Percentiles rank a stretch among this genome's conserved stretches.
These are phyloP conservation scores for Solanum chaucha DNA, from an alignment of 257 asterid genomes.

Conservation along the genomic window DNA sequence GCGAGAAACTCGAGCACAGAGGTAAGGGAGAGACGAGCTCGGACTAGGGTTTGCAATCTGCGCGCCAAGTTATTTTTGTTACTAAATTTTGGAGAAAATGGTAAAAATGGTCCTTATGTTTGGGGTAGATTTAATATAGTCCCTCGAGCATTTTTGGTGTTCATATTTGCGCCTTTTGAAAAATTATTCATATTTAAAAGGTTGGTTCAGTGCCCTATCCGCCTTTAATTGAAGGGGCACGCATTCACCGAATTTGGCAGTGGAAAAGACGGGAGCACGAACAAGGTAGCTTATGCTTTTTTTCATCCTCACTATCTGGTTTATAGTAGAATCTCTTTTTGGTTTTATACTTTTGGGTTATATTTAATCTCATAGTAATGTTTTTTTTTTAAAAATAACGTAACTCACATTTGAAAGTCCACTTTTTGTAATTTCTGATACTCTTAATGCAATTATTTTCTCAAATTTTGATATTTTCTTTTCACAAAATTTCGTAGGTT, in stretches of 20 bases:
- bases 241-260: too few species aligned
- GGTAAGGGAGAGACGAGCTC: not conserved
- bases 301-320: too few species aligned
- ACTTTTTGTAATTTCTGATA: not conserved
- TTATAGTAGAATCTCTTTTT: too few species aligned
- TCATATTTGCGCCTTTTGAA: not conserved
- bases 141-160: not conserved
- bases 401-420: not conserved
- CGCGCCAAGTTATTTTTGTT: not conserved
- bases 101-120: not conserved
- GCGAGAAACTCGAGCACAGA: not conserved
- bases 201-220: too few species aligned
- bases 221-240: too few species aligned
- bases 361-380: not conserved
- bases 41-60: not conserved
- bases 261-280: too few species aligned
- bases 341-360: not conserved
- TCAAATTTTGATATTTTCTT: too few species aligned
- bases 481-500: not conserved
- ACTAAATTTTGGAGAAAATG: not conserved
- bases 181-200: not conserved
- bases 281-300: too few species aligned
- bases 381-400: not conserved
- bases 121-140: not conserved
- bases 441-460: too few species aligned